Percentiles rank a stretch among this genome's conserved stretches.
These are phyloP conservation scores for Elsinoe perseae DNA, from an alignment of 2,329 filamentous ascomycete species.

Conservation along the genomic window DNA sequence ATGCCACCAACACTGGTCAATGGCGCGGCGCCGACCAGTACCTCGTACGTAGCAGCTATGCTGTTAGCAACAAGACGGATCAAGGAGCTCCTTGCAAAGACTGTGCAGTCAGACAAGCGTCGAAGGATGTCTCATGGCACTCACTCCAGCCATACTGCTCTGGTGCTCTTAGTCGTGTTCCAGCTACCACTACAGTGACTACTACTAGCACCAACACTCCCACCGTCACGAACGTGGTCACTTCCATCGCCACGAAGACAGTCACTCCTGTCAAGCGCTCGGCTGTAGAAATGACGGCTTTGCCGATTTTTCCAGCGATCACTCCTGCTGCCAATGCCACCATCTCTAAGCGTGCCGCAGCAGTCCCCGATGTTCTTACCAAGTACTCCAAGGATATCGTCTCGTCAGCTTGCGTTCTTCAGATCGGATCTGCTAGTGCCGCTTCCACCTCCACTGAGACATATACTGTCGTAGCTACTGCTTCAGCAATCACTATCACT, in stretches of 20 bases:
- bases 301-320: background rate
- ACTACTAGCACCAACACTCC: slow-evolving; percentile 6
- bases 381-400: slow-evolving; percentile 17
- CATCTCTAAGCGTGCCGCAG: slow-evolving; percentile 9
- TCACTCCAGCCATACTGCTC: slow-evolving; percentile 21
- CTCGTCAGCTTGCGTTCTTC: slow-evolving; percentile 17
- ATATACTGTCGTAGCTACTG: slow-evolving; percentile 18
- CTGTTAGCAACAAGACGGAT: slow-evolving; percentile 18
- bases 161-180: slow-evolving; percentile 16
- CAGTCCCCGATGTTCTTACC: slow-evolving; percentile 16
- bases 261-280: background rate
- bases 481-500: slow-evolving; percentile 16
- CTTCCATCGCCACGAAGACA: slow-evolving; percentile 11
- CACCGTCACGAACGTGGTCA: slow-evolving; percentile 11
- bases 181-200: slow-evolving; percentile 14
- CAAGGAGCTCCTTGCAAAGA: slow-evolving; percentile 16
- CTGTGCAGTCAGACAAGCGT: slow-evolving; percentile 20
- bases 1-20: slow-evolving; percentile 22
- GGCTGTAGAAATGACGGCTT: background rate
- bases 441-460: slow-evolving; percentile 14
- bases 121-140: slow-evolving; percentile 18
- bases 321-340: background rate
- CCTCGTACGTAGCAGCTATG: slow-evolving; percentile 19
- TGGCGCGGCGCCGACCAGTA: slow-evolving; percentile 20
- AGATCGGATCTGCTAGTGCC: slow-evolving; percentile 11